These are phyloP conservation scores for Helminthosporium solani DNA, from an alignment of 2,329 filamentous ascomycete genomes.

Conservation along the genomic window DNA sequence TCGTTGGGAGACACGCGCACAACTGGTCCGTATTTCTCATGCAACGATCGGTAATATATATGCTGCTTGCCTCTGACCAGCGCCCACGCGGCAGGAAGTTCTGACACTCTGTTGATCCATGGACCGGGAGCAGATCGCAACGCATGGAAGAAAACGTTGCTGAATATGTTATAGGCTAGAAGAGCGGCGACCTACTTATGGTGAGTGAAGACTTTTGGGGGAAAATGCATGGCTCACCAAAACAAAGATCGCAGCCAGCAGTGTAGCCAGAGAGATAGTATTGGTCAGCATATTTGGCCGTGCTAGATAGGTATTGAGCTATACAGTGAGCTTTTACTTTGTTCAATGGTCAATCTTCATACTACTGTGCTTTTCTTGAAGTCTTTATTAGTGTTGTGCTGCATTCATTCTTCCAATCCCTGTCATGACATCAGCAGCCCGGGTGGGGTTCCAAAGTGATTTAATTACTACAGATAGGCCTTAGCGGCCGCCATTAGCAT, in stretches of 20 bases:
- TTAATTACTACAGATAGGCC: too few relatives aligned
- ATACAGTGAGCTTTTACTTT: too few relatives aligned
- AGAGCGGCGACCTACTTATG: neutral
- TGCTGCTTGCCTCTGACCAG: slow-evolving; percentile 1
- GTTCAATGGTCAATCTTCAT: too few relatives aligned
- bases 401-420: too few relatives aligned
- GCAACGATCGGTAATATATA: neutral
- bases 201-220: neutral
- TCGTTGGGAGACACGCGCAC: neutral
- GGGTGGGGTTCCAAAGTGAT: too few relatives aligned
- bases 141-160: neutral
- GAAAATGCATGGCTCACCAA: neutral
- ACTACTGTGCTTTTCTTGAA: too few relatives aligned
- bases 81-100: neutral
- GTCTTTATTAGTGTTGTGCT: too few relatives aligned
- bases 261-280: too few relatives aligned
- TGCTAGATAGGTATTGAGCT: too few relatives aligned
- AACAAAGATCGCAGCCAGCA: neutral
- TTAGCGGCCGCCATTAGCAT: too few relatives aligned
- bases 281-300: too few relatives aligned
- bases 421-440: too few relatives aligned
- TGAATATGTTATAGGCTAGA: neutral
- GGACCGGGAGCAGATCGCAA: neutral
- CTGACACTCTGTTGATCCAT: neutral
- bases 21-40: slow-evolving; percentile 1